Evolutionary conservation across 208 protist species (phyloP).

Genomic region (Strigomonas oncopelti): DNA sequence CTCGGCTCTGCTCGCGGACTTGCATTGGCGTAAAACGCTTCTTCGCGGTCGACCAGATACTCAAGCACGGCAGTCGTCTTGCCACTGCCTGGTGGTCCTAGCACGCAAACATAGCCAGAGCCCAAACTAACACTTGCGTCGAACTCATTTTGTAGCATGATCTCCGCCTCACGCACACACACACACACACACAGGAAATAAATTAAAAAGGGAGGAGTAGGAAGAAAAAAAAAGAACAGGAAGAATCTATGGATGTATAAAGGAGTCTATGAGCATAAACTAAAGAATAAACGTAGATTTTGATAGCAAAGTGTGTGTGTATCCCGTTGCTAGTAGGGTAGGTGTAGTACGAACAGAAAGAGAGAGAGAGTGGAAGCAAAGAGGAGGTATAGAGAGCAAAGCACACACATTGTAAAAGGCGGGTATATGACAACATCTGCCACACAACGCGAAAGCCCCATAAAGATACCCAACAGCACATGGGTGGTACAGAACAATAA

Average conservation of each 20-base stretch:
- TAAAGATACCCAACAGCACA: too few species aligned
- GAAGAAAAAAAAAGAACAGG: background rate
- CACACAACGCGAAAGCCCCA: too few species aligned
- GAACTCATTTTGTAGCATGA: slow-evolving; percentile 47
- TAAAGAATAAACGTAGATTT: too few species aligned
- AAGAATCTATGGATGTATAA: background rate
- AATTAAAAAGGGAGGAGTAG: background rate
- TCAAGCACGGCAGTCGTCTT: slow-evolving; percentile 68
- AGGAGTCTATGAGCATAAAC: background rate
- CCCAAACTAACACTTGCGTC: slow-evolving; percentile 71
- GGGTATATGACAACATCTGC: too few species aligned
- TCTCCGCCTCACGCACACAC: background rate
- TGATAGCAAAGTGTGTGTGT: too few species aligned
- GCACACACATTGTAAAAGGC: background rate
- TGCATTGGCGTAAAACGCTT: slow-evolving; percentile 19
- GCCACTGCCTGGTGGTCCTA: slow-evolving; percentile 70
- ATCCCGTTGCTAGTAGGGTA: too few species aligned
- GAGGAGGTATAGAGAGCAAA: background rate
- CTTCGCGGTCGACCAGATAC: slow-evolving; percentile 53
- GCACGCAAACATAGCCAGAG: slow-evolving; percentile 72
- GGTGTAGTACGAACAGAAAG: background rate
- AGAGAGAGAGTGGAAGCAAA: background rate
- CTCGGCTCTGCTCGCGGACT: background rate
- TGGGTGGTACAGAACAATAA: too few species aligned
- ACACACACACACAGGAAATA: background rate